Evolutionary conservation across 768 basidiomycete genomes (phyloP), one percentile per base, ranked within the genome.

Genomic region (Mycena polygramma): DNA sequence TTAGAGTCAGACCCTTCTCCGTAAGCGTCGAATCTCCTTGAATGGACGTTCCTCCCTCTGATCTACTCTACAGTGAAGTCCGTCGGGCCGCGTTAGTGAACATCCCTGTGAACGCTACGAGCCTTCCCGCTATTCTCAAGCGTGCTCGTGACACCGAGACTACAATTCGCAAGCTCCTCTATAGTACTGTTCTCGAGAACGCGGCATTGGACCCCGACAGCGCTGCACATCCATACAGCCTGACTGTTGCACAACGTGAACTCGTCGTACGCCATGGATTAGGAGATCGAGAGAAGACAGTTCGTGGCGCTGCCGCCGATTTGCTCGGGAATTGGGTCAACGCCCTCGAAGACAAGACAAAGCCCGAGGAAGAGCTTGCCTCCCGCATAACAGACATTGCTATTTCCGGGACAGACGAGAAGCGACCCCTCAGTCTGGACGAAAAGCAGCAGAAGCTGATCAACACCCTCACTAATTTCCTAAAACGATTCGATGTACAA

Each of bases 91-190:
- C 90, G 0, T 82, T 98, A 0, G 83, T 91, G 66, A 94, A 94
- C 73, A 85, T 97, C 0, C 89, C 91, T 0, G 78, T 91, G 10
- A 85, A 84, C 41, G 75, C 80, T 0, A 74, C 79, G 0, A 93
- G 91, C 0, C 81, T 98, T 0, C 85, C 90, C 0, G 81, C 83
- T 41, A 86, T 98, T 51, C 86, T 99, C 13, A 84, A 87, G 1
- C 90, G 97, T 36, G 92, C 90, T 4, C 89, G 94, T 24, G 97
- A 99, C 77, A 85, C 89, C 19, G 97, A 98, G 74, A 81, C 87
- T 0, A 85, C 85, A 52, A 85, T 94, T 46, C 93, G 97, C 64
- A 92, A 91, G 65, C 84, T 91, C 15, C 86, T 95, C 6, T 97
- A 93, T 77, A 83, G 86, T 13, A 78, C 83, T 2, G 82, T 94